These are phyloP conservation scores for Geotrichum reessii DNA, from an alignment of 1,139 yeast genomes.

Conservation along the genomic window DNA sequence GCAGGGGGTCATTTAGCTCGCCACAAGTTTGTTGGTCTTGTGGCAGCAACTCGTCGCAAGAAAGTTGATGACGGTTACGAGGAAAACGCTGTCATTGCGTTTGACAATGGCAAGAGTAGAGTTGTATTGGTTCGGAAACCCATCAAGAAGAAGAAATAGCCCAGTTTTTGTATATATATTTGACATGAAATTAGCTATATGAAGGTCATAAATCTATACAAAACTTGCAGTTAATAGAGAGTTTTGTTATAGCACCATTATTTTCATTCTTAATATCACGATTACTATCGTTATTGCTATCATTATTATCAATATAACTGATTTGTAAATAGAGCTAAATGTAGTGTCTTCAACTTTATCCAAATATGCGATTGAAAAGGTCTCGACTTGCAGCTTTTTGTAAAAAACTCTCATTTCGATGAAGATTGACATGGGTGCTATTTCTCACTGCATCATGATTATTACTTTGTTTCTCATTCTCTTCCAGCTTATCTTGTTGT, in stretches of 20 bases:
- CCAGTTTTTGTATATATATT: not conserved
- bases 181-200: not conserved
- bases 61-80: constrained; percentile 27
- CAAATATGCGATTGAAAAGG: not conserved
- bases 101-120: constrained; percentile 35
- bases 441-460: not conserved
- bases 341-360: not conserved
- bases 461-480: not conserved
- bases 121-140: constrained; percentile 34
- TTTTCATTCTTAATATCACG: too few species aligned
- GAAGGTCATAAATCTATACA: not conserved
- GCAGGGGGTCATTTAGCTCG: constrained; percentile 29
- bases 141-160: constrained; percentile 28
- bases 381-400: not conserved
- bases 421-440: not conserved
- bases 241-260: too few species aligned
- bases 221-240: too few species aligned
- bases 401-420: not conserved
- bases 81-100: constrained; percentile 35
- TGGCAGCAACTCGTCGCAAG: constrained; percentile 27
- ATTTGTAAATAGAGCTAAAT: too few species aligned
- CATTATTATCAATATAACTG: too few species aligned
- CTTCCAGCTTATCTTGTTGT: not conserved
- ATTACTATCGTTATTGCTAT: too few species aligned
- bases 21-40: constrained; percentile 31